These are phyloP conservation scores for Pleurotus cornucopiae DNA, from an alignment of 768 basidiomycete species.

Conservation along the genomic window DNA sequence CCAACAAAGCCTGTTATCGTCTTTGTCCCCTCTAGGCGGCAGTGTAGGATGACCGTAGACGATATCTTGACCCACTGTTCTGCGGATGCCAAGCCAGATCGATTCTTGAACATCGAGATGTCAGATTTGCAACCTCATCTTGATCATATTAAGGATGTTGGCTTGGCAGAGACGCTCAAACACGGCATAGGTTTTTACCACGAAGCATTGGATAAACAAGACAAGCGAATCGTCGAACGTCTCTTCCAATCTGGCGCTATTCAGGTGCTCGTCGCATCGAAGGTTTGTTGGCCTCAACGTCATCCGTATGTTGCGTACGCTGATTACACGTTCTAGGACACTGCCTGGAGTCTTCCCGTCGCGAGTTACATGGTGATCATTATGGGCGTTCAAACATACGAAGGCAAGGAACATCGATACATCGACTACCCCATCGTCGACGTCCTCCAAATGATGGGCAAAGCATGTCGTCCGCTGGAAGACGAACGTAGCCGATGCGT, in stretches of 20 bases:
- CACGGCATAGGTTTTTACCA: slow-evolving; percentile 96
- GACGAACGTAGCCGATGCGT: slow-evolving; percentile 92
- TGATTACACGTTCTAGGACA: slow-evolving; percentile 55
- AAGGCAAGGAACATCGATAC: slow-evolving; percentile 97
- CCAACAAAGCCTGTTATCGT: slow-evolving; percentile 82
- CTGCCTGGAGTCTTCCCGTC: slow-evolving; percentile 93
- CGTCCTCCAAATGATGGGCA: slow-evolving; percentile 98
- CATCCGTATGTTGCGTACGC: background rate
- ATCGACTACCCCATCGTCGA: slow-evolving; percentile 98
- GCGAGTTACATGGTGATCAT: slow-evolving; percentile 97
- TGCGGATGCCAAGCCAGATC: slow-evolving; percentile 79
- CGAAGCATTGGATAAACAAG: slow-evolving; percentile 87
- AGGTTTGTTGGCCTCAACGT: slow-evolving; percentile 42
- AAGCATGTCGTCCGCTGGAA: slow-evolving; percentile 87
- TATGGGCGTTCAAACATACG: slow-evolving; percentile 97
- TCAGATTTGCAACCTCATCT: slow-evolving; percentile 84
- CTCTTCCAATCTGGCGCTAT: slow-evolving; percentile 93
- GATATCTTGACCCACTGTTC: slow-evolving; percentile 86
- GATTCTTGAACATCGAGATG: slow-evolving; percentile 87
- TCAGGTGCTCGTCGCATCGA: slow-evolving; percentile 90
- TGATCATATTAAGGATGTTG: slow-evolving; percentile 75
- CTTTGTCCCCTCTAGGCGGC: slow-evolving; percentile 90
- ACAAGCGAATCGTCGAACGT: slow-evolving; percentile 90
- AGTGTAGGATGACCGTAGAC: slow-evolving; percentile 91
- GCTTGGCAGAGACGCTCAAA: slow-evolving; percentile 74